Base-by-base conservation (phyloP, 169 alveolate genomes). In the Plasmodium malariae region DNA sequence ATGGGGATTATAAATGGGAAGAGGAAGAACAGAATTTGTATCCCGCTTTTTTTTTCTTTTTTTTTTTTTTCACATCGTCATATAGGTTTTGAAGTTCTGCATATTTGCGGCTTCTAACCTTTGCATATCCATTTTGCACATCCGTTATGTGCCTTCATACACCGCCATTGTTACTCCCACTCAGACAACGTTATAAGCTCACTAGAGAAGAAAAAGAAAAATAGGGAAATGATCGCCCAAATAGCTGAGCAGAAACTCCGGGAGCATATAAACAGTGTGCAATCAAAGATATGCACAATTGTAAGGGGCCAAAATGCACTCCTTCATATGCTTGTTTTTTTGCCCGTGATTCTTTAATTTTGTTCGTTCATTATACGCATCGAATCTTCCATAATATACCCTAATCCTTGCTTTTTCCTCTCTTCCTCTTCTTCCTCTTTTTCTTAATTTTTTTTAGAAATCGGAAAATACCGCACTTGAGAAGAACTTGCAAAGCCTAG, bases 181-280 rank as follows among this genome's bases (percentile, higher is more conserved):
- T 57, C 67, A 76, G 89, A 76, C 32, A 76, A 76, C 19, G 78
- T 76, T 34, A 76, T 76, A 24, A 76, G 62, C 37, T 76, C 89
- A n/a, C 51, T 76, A 55, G 89, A 76, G 57, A 67, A 34, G 28
- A 76, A 76, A 54, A 76, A 76, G 60, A 62, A 65, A 60, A 63
- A 76, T 51, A 60, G 76, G 60, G 73, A 76, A 28, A 36, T 43
- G 3, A 76, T 76, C 24, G 60, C 63, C 32, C 32, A 36, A 45
- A 62, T 76, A 37, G 60, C 89, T 30, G 73, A 76, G 32, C 76
- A 76, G 36, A 76, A 48, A 57, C 21, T 76, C 12, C 71, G 76
- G 12, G 73, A 76, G 32, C 74, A 76, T 30, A 76, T 76, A 28
- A 76, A 67, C 17, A 60, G 2, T 57, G 49, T 76, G 59, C 51